Evolutionary conservation across 2,329 filamentous ascomycete genomes (phyloP), one percentile per base, ranked within the genome.

Genomic region (Exophiala sp.): DNA sequence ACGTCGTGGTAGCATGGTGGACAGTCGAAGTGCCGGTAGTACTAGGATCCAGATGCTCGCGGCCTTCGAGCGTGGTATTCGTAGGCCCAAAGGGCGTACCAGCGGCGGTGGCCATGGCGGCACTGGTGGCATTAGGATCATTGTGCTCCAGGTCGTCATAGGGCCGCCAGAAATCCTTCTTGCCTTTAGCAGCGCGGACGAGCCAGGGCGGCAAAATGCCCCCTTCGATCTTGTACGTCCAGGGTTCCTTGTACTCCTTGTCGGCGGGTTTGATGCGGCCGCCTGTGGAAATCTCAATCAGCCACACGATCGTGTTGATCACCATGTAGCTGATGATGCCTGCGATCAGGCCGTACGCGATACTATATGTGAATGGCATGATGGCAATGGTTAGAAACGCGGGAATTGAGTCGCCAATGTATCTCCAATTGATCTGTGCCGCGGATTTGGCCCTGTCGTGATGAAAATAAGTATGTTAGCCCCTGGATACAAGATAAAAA

Each of bases 291-390:
- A 80, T 75, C 66, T 85, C 81, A 58, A 94, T 68, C 41, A 85
- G 50, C 79, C 79, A 90, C 10, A 87, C 81, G 10, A 76, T 63
- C 0, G 75, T 79, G 69, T 95, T 94, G 68, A 95, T 77, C 56
- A 85, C 64, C 38, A 84, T 83, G 68, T 94, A 94, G 32, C 80
- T 81, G 62, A 83, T 75, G 61, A 94, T 85, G 45, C 88, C 86
- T 1, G 79, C 86, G 60, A 94, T 94, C 13, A 95, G 75, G 41
- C 88, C 88, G 63, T 94, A 86, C 10, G 88, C 86, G 62, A 94
- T 93, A 34, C 82, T 87, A 73, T 93, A 95, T 1, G 86, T 89
- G 69, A 94, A 93, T 0, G 88, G 88, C 88, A 95, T 94, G 53
- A 90, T 71, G 50, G 83, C 81, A 56, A 95, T 85, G 43, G 86